phyloP scores from a whole-genome alignment of 129 eudicot genomes.

The Saussurea involucrata region DNA sequence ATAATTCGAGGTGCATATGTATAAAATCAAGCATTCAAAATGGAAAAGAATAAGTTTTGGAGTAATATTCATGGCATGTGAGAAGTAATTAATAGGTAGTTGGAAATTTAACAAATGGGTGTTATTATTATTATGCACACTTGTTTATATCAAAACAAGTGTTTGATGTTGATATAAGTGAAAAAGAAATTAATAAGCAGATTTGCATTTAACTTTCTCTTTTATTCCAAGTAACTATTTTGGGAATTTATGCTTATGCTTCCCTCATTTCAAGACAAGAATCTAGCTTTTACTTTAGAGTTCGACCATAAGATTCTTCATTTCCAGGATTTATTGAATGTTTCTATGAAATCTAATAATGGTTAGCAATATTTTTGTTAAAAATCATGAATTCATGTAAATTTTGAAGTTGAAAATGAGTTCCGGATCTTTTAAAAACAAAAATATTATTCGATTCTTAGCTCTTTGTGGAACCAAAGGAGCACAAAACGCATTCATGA shows the following conservation, averaged over 20 bases:
- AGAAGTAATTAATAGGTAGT: no score
- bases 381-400: neutral
- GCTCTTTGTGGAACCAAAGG: neutral
- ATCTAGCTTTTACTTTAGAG: neutral
- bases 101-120: neutral
- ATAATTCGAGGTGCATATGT: neutral
- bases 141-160: neutral
- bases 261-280: slow-evolving; percentile 14
- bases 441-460: neutral
- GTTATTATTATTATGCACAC: neutral
- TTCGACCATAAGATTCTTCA: slow-evolving; percentile 6
- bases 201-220: neutral
- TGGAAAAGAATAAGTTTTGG: no score
- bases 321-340: neutral
- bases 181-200: no score
- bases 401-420: neutral
- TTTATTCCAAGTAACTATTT: neutral
- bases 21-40: neutral
- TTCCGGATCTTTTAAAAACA: neutral
- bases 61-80: no score
- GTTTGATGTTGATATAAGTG: no score
- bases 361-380: neutral
- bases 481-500: neutral
- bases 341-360: neutral
- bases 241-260: neutral